Evolutionary conservation across 192 early-diverging fungal species (phyloP).

Genomic region (Borealophlyctis nickersoniae): DNA sequence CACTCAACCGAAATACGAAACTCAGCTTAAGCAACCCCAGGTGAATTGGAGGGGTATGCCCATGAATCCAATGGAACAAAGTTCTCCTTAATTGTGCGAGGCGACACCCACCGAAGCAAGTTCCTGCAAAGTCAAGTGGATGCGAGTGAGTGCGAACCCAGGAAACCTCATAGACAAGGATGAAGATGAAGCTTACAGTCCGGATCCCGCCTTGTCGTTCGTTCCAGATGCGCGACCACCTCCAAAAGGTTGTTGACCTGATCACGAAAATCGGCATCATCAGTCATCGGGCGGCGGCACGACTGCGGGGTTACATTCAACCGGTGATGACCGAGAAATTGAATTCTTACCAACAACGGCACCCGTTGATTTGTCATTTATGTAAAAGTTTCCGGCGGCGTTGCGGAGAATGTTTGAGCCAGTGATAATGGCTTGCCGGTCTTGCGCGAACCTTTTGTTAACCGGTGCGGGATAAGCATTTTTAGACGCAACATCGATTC

Average conservation of each 20-base stretch:
- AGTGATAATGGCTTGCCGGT: constrained; percentile 72
- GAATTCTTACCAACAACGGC: constrained; percentile 79
- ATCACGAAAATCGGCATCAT: no score
- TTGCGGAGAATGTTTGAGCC: constrained; percentile 77
- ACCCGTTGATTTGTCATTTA: constrained; percentile 99
- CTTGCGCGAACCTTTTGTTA: constrained; percentile 68
- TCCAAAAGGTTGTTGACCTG: constrained; percentile 94
- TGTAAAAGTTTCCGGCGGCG: constrained; percentile 95
- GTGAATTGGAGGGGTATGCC: constrained; percentile 90
- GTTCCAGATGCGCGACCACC: constrained; percentile 91
- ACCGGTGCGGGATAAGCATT: background rate
- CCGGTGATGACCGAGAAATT: no score
- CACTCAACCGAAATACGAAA: no score
- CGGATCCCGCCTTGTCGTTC: constrained; percentile 96
- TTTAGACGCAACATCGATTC: background rate
- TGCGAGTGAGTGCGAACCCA: background rate
- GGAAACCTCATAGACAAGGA: constrained; percentile 1
- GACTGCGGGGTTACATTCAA: no score
- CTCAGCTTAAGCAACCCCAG: no score
- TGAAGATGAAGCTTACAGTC: constrained; percentile 44
- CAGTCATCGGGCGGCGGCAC: no score
- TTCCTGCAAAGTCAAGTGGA: constrained; percentile 28
- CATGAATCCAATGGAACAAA: constrained; percentile 81
- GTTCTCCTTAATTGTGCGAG: constrained; percentile 93
- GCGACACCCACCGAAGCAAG: constrained; percentile 85